These are phyloP conservation scores for Exophiala alcalophila DNA, from an alignment of 2,329 filamentous ascomycete genomes.

Conservation along the genomic window DNA sequence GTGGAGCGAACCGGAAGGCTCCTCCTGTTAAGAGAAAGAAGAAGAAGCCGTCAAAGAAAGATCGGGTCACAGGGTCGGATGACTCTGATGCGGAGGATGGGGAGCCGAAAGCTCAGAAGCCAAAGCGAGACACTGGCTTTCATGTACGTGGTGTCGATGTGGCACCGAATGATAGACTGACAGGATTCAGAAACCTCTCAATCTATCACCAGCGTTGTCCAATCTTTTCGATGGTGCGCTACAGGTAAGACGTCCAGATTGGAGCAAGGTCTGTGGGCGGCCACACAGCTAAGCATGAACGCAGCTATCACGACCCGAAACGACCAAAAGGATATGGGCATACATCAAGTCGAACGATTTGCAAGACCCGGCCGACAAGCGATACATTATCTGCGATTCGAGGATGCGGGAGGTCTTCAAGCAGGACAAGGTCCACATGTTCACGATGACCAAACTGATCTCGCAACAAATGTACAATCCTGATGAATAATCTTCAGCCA, in stretches of 20 bases:
- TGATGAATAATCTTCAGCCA: slow-evolving; percentile 69
- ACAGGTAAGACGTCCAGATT: slow-evolving; percentile 43
- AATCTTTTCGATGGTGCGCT: slow-evolving; percentile 45
- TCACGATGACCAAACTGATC: slow-evolving; percentile 97
- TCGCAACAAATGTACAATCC: slow-evolving; percentile 84
- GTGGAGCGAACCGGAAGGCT: slow-evolving; percentile 61
- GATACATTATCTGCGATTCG: slow-evolving; percentile 90
- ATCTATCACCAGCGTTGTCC: slow-evolving; percentile 45
- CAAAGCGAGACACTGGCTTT: slow-evolving; percentile 81
- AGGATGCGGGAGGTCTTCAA: slow-evolving; percentile 91
- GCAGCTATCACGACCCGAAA: slow-evolving; percentile 86
- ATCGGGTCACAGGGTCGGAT: slow-evolving; percentile 50
- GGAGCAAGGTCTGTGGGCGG: slow-evolving; percentile 2
- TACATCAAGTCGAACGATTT: slow-evolving; percentile 87
- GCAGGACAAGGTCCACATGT: slow-evolving; percentile 90
- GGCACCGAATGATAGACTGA: slow-evolving; percentile 2
- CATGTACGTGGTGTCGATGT: slow-evolving; percentile 56
- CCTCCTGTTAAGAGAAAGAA: slow-evolving; percentile 63
- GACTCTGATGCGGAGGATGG: slow-evolving; percentile 72
- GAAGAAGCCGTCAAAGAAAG: slow-evolving; percentile 48
- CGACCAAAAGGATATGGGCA: slow-evolving; percentile 93
- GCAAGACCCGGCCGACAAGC: slow-evolving; percentile 86
- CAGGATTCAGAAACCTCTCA: slow-evolving; percentile 43
- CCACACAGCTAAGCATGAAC: background rate
- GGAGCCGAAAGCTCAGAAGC: slow-evolving; percentile 60